Percentiles rank a stretch among this genome's conserved stretches.
These are phyloP conservation scores for Eruca vesicaria DNA, from an alignment of 441 rosid species.

Conservation along the genomic window DNA sequence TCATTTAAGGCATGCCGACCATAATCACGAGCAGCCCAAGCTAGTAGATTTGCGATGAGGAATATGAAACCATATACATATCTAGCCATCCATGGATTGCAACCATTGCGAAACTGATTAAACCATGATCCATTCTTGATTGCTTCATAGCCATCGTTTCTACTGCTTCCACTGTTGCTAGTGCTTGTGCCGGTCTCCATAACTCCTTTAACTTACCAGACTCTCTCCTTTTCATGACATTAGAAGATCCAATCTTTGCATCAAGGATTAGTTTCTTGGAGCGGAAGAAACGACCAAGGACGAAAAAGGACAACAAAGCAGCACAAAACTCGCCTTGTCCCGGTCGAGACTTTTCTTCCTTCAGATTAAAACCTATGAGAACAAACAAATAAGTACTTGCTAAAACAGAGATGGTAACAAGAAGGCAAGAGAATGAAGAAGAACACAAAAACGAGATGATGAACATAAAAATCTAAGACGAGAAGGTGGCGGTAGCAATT, in stretches of 20 bases:
- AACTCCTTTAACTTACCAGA: conserved; percentile 34
- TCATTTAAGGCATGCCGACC: conserved; percentile 56
- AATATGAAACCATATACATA: conserved; percentile 81
- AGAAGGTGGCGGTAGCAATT: neutral
- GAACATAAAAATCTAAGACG: conserved; percentile 16
- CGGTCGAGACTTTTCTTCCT: conserved; percentile 6
- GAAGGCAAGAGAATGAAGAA: conserved; percentile 25
- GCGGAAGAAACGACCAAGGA: neutral
- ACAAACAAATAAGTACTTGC: conserved; percentile 16
- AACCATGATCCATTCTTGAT: conserved; percentile 65
- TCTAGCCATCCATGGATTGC: conserved; percentile 97
- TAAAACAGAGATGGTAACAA: conserved; percentile 6
- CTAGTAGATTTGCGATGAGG: conserved; percentile 72
- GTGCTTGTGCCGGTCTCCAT: conserved; percentile 61
- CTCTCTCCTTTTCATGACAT: conserved; percentile 46
- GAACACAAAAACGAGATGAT: neutral
- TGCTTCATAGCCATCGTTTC: conserved; percentile 39
- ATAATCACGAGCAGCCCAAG: conserved; percentile 93
- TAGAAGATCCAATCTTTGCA: conserved; percentile 11
- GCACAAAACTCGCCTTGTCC: neutral
- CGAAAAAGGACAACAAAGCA: neutral
- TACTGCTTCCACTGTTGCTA: conserved; percentile 28
- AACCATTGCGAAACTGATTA: conserved; percentile 74
- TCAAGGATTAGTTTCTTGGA: neutral
- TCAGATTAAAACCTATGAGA: conserved; percentile 20